Conservation (phyloP, 1,284 basidiomycete species). For the Trametes sp. region DNA sequence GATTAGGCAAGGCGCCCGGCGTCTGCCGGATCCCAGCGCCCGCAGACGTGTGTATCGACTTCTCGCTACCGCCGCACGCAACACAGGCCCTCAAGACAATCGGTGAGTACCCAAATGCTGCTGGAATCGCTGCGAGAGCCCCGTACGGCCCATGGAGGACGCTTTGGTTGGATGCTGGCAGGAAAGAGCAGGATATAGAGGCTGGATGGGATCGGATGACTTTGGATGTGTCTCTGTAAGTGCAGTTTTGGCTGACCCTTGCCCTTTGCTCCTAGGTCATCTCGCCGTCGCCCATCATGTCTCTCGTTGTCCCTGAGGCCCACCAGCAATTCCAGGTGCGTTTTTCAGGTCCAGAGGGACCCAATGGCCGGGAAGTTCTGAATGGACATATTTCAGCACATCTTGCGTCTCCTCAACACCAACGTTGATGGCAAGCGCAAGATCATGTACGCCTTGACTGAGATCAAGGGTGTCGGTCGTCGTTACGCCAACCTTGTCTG, state of each 20-base stretch:
- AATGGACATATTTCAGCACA: conserved; percentile 67
- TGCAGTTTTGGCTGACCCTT: conserved; percentile 26
- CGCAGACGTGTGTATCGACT: conserved; percentile 15
- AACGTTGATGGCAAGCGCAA: conserved; percentile 99
- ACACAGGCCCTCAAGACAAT: conserved; percentile 33
- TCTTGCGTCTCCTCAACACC: conserved; percentile 98
- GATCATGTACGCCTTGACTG: conserved; percentile 97
- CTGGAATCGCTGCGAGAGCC: conserved; percentile 10
- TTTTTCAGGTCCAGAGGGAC: not conserved
- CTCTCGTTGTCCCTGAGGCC: conserved; percentile 91
- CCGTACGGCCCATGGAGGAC: not conserved
- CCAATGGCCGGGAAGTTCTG: conserved; percentile 1
- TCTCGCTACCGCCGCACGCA: conserved; percentile 23
- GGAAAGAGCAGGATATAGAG: conserved; percentile 5
- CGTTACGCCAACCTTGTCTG: conserved; percentile 99
- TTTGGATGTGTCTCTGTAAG: conserved; percentile 32
- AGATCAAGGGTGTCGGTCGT: conserved; percentile 99
- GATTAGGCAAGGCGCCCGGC: conserved; percentile 10
- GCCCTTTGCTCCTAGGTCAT: conserved; percentile 20
- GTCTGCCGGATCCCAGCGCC: conserved; percentile 16
- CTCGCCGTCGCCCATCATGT: conserved; percentile 62
- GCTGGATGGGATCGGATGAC: conserved; percentile 25
- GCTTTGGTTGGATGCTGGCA: not conserved
- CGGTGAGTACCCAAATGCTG: conserved; percentile 27
- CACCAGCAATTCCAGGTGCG: conserved; percentile 92